Conservation (phyloP, 169 alveolate genomes). For the Babesia ovata region DNA sequence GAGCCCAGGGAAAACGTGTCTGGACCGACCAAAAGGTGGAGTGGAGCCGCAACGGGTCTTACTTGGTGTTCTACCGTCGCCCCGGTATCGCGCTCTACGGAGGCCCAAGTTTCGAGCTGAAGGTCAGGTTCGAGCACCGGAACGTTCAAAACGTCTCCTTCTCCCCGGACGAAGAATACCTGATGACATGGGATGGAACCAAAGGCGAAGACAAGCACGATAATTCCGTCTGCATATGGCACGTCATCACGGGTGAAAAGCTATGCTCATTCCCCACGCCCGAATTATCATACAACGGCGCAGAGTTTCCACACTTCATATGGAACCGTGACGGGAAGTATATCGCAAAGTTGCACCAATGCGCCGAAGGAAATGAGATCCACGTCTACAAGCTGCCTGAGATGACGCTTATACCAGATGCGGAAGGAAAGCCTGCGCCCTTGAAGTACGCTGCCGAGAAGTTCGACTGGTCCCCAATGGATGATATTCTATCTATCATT, state of each 20-base stretch:
- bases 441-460: slow-evolving; percentile 82
- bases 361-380: slow-evolving; percentile 69
- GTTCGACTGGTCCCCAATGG: slow-evolving; percentile 91
- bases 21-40: slow-evolving; percentile 88
- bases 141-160: slow-evolving; percentile 84
- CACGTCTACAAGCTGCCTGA: slow-evolving; percentile 79
- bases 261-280: slow-evolving; percentile 81
- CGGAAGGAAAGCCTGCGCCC: slow-evolving; percentile 80
- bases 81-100: slow-evolving; percentile 90
- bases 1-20: slow-evolving; percentile 84
- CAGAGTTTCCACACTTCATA: slow-evolving; percentile 79
- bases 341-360: slow-evolving; percentile 77
- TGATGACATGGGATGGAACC: slow-evolving; percentile 90
- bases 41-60: slow-evolving; percentile 91
- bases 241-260: slow-evolving; percentile 85
- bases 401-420: slow-evolving; percentile 78
- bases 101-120: slow-evolving; percentile 84
- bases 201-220: slow-evolving; percentile 82
- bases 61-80: slow-evolving; percentile 86
- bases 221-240: slow-evolving; percentile 85
- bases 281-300: slow-evolving; percentile 76
- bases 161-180: slow-evolving; percentile 88
- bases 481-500: slow-evolving; percentile 84
- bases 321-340: slow-evolving; percentile 87
- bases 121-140: slow-evolving; percentile 85